phyloP scores from a whole-genome alignment of 2,329 filamentous ascomycete species.

The Trichoderma brevicompactum region DNA sequence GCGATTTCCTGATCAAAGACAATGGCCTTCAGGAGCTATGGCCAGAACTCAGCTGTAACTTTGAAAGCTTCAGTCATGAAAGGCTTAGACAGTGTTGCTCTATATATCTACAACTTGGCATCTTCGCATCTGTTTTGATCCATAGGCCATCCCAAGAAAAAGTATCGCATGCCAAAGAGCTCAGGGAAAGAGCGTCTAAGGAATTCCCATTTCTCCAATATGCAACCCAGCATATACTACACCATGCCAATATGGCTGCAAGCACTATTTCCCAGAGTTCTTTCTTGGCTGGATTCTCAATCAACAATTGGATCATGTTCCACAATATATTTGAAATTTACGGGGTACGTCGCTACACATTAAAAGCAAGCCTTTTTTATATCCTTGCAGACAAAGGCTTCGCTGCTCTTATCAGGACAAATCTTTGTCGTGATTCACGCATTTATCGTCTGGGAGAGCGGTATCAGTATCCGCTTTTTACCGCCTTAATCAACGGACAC shows the following conservation, averaged over 20 bases:
- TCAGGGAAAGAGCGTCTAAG: too few relatives aligned
- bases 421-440: too few relatives aligned
- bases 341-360: too few relatives aligned
- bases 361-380: too few relatives aligned
- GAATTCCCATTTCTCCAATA: slow-evolving; percentile 17
- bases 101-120: neutral
- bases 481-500: too few relatives aligned
- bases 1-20: slow-evolving; percentile 50
- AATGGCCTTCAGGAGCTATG: slow-evolving; percentile 35
- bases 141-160: neutral
- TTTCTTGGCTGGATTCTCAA: neutral
- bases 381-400: too few relatives aligned
- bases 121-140: neutral
- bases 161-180: neutral
- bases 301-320: too few relatives aligned
- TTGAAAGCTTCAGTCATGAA: slow-evolving; percentile 4
- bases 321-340: too few relatives aligned
- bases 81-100: slow-evolving; percentile 18
- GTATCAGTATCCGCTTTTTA: too few relatives aligned
- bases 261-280: neutral
- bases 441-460: too few relatives aligned
- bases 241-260: slow-evolving; percentile 21
- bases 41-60: neutral
- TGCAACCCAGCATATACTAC: slow-evolving; percentile 6
- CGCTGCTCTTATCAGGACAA: too few relatives aligned